A percentile compares a stretch with the other conserved stretches of the same genome.
Evolutionary conservation across 495 filamentous ascomycete genomes (phyloP).

Genomic region (Hypoxylon cercidicola): DNA sequence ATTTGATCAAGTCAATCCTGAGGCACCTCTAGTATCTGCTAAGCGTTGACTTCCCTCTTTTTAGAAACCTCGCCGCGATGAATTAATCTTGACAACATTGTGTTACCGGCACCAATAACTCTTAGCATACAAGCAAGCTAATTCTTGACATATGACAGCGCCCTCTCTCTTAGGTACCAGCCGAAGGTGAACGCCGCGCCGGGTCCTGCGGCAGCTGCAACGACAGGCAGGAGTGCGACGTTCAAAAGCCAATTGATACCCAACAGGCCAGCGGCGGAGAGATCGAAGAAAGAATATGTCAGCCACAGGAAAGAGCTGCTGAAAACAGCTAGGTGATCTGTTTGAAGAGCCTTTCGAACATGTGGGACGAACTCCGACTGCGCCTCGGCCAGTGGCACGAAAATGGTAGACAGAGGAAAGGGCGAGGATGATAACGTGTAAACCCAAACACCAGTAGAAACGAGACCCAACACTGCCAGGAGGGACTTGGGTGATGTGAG

Average conservation of each 20-base stretch:
- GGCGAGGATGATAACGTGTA: constrained; percentile 20
- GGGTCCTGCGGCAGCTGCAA: constrained; percentile 5
- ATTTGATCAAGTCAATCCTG: no score
- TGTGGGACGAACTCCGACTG: constrained; percentile 16
- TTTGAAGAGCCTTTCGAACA: constrained; percentile 14
- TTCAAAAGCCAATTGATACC: constrained; percentile 5
- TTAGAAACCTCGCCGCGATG: no score
- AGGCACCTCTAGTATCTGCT: no score
- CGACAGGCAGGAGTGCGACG: constrained; percentile 5
- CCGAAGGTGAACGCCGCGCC: constrained; percentile 16
- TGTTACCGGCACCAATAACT: no score
- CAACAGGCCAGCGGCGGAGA: constrained; percentile 8
- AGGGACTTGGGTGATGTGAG: constrained; percentile 10
- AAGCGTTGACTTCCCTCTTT: no score
- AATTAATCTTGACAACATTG: no score
- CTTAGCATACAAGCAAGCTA: background rate
- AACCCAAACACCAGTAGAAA: constrained; percentile 20
- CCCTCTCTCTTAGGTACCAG: constrained; percentile 28
- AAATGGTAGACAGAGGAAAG: constrained; percentile 21
- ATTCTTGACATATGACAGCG: constrained; percentile 6
- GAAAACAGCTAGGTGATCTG: constrained; percentile 17
- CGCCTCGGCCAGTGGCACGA: constrained; percentile 12
- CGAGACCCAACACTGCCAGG: constrained; percentile 6
- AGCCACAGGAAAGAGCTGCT: constrained; percentile 25
- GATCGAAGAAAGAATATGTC: constrained; percentile 30